Percentiles rank a stretch among this genome's conserved stretches.
Evolutionary conservation across 2,329 filamentous ascomycete genomes (phyloP).

Genomic region (Epichloe uncinata): DNA sequence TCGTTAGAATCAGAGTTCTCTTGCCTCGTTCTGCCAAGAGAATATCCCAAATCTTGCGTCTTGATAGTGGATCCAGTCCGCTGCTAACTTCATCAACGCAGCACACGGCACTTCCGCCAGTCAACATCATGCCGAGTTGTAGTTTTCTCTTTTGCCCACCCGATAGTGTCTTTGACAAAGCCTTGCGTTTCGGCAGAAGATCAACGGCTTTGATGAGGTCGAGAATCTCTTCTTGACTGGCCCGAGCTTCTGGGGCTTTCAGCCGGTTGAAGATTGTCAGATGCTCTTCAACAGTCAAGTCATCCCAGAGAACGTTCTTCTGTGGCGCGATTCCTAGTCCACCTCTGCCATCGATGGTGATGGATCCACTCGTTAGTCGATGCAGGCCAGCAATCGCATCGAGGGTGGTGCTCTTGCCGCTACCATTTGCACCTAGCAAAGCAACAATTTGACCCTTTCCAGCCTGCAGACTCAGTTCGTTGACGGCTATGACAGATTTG

Average conservation of each 20-base stretch:
- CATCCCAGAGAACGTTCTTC: slow-evolving; percentile 89
- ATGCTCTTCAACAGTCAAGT: slow-evolving; percentile 76
- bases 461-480: slow-evolving; percentile 57
- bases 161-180: slow-evolving; percentile 64
- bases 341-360: slow-evolving; percentile 63
- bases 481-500: slow-evolving; percentile 64
- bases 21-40: slow-evolving; percentile 69
- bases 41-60: slow-evolving; percentile 91
- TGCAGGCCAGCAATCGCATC: slow-evolving; percentile 78
- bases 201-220: slow-evolving; percentile 60
- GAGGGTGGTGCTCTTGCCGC: slow-evolving; percentile 79
- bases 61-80: slow-evolving; percentile 73
- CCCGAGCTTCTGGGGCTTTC: slow-evolving; percentile 48
- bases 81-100: slow-evolving; percentile 87
- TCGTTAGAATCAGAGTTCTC: slow-evolving; percentile 76
- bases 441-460: slow-evolving; percentile 73
- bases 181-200: slow-evolving; percentile 58
- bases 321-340: slow-evolving; percentile 82
- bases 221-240: slow-evolving; percentile 44
- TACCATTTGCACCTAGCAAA: slow-evolving; percentile 78
- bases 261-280: slow-evolving; percentile 71
- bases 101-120: slow-evolving; percentile 75
- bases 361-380: slow-evolving; percentile 60
- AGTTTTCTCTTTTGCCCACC: slow-evolving; percentile 88
- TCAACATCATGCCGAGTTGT: slow-evolving; percentile 91